phyloP scores from a whole-genome alignment of 345 rosid genomes.

The Corymbia maculata region DNA sequence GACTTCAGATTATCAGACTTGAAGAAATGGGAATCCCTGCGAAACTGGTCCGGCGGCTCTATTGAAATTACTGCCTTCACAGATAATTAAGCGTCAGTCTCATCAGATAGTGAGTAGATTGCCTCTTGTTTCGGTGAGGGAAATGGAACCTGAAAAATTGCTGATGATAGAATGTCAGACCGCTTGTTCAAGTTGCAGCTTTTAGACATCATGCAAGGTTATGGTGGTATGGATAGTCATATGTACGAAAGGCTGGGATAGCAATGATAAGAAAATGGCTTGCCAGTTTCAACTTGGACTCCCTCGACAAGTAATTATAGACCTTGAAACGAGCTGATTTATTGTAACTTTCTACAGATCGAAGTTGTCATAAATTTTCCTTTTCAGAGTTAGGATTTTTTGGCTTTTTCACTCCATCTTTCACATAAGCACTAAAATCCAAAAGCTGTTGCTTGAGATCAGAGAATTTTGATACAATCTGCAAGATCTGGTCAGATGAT shows the following conservation, averaged over 20 bases:
- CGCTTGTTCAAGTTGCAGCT: not conserved
- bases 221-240: not conserved
- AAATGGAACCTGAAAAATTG: not conserved
- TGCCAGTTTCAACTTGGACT: not conserved
- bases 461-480: not conserved
- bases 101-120: not conserved
- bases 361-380: not conserved
- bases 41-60: not conserved
- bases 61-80: not conserved
- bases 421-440: not conserved
- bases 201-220: not conserved
- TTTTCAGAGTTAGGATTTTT: not conserved
- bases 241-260: not conserved
- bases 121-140: not conserved
- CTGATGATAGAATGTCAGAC: not conserved
- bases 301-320: not conserved
- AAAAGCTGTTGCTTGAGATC: not conserved
- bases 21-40: not conserved
- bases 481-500: not conserved
- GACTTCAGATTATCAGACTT: not conserved
- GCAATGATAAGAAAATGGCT: not conserved
- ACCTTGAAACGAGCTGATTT: not conserved
- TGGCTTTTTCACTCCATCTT: not conserved
- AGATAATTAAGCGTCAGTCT: not conserved
- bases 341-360: not conserved